Evolutionary conservation across 164 flowering plant genomes (phyloP).

Genomic region (Echeveria elegans): DNA sequence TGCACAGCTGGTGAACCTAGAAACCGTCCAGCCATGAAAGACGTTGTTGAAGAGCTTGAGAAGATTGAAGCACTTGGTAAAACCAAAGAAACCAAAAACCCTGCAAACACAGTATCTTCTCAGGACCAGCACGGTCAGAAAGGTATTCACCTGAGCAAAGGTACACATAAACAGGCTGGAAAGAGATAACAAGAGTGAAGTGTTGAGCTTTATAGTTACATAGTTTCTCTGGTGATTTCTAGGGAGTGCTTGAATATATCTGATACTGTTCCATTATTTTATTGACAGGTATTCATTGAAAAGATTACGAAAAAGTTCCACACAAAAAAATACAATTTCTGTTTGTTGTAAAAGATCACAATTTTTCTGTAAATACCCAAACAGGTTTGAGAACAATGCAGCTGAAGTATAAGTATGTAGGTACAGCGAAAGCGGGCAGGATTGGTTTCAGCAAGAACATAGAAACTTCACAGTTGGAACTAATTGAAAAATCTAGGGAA

Average conservation of each 20-base stretch:
- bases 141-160: background rate
- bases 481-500: background rate
- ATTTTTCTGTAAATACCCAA: no score
- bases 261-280: background rate
- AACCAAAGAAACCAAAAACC: background rate
- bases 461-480: no score
- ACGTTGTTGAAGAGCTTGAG: constrained; percentile 50
- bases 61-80: constrained; percentile 20
- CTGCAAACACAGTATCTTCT: background rate
- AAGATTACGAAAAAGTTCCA: no score
- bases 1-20: constrained; percentile 55
- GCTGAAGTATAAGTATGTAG: no score
- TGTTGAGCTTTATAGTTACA: background rate
- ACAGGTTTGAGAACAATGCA: background rate
- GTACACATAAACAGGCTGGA: background rate
- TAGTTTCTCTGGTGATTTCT: background rate
- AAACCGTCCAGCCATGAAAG: constrained; percentile 70
- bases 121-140: background rate
- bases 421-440: no score
- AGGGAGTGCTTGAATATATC: background rate
- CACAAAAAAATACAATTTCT: no score
- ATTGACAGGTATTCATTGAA: background rate
- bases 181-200: background rate
- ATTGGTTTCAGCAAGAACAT: no score
- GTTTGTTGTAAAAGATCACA: no score